Conservation (phyloP, 2,329 filamentous ascomycete genomes). For the Stagonosporopsis chrysanthemi region DNA sequence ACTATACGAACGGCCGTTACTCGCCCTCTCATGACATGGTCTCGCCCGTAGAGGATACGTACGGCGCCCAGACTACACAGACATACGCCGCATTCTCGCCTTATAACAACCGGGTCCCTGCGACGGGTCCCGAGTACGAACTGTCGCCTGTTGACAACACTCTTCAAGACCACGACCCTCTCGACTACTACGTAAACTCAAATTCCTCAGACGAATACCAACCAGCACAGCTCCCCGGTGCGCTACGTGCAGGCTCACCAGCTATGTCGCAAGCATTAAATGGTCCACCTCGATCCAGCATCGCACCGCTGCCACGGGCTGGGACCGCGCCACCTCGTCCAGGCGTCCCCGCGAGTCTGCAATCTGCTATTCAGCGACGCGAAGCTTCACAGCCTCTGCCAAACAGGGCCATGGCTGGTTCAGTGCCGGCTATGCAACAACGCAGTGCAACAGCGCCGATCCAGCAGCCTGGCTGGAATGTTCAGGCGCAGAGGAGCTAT, state of each 20-base stretch:
- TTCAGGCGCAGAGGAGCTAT: constrained; percentile 31
- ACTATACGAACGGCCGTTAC: constrained; percentile 31
- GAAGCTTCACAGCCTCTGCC: constrained; percentile 45
- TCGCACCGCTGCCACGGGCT: constrained; percentile 31
- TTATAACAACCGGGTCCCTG: constrained; percentile 38
- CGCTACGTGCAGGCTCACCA: constrained; percentile 41
- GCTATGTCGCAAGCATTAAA: constrained; percentile 32
- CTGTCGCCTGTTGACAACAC: constrained; percentile 45
- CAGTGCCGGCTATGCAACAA: constrained; percentile 32
- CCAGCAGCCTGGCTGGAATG: constrained; percentile 38
- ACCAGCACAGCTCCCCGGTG: constrained; percentile 35
- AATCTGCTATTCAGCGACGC: constrained; percentile 48
- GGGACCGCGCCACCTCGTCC: constrained; percentile 44
- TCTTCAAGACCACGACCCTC: constrained; percentile 25
- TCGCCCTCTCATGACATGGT: constrained; percentile 34
- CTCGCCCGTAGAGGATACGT: constrained; percentile 32
- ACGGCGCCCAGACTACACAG: constrained; percentile 24
- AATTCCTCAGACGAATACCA: constrained; percentile 31
- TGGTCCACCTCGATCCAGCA: constrained; percentile 29
- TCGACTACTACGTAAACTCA: constrained; percentile 31
- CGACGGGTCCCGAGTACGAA: constrained; percentile 40
- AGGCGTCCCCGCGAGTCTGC: constrained; percentile 43
- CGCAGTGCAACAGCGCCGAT: constrained; percentile 47
- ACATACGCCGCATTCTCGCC: constrained; percentile 43
- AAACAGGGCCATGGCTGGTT: constrained; percentile 36